Evolutionary conservation across 208 protist genomes (phyloP), one percentile per base, ranked within the genome.

Genomic region (Leptomonas pyrrhocoris): DNA sequence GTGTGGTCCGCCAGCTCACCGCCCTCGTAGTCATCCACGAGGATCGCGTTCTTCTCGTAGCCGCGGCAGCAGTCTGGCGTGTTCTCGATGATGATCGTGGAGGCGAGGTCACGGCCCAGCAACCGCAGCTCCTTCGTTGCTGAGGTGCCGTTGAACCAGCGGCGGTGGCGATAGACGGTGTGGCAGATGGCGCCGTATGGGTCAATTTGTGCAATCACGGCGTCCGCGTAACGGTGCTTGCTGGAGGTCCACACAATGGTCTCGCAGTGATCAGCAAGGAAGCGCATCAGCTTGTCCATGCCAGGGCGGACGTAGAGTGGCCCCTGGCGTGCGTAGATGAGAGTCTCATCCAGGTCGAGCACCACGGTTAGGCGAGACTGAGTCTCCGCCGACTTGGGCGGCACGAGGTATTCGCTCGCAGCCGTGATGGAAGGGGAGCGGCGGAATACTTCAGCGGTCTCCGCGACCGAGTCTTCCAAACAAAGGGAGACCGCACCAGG

Each of bases 271-370:
- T 81, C 76, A 5, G 66, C 62, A 23, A 97, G 81, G 57, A 96
- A 94, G 54, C 76, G 71, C 60, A 97, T 72, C 19, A 97, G 86
- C 53, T 84, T 81, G 36, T 90, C 79, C 46, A 92, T 80, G 9
- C 90, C 88, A 16, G 94, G 94, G 21, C 94, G 89, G 5, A 94
- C 94, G 74, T 96, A 97, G 28, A 97, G 87, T 1, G 94, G 88
- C 0, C 88, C 90, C 21, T 93, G 83, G 16, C 91, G 82, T 18
- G 88, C 91, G 64, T 96, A 96, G 27, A 97, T 84, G 40, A 97
- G 83, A 27, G 94, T 97, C 66, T 97, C 94, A 58, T 97, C 94
- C 23, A 97, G 84, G 79, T 97, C 94, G 13, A 97, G 68, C 21
- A 97, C 94, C n/a, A 96, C 90, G 0, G 90, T 96, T 53, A 96